These are phyloP conservation scores for Sicyos edulis DNA, from an alignment of 306 rosid species.

Conservation along the genomic window DNA sequence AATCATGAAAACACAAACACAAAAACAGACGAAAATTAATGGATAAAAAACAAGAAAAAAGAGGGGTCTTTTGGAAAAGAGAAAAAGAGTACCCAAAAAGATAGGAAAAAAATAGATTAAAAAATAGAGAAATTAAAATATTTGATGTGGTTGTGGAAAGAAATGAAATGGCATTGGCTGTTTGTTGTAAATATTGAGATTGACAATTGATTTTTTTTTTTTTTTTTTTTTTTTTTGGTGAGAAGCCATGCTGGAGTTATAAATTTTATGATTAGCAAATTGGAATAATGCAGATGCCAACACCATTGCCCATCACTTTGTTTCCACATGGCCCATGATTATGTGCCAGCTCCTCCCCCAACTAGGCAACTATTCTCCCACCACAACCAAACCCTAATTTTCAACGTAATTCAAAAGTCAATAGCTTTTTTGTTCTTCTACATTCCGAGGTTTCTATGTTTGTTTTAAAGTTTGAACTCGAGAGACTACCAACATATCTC, in stretches of 20 bases:
- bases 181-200: too few species aligned
- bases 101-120: background rate
- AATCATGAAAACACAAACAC: background rate
- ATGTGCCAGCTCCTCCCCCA: slow-evolving; percentile 11
- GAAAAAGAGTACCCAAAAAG: background rate
- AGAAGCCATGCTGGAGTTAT: slow-evolving; percentile 3
- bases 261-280: background rate
- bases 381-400: background rate
- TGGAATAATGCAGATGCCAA: slow-evolving; percentile 7
- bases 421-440: too few species aligned
- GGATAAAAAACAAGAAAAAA: background rate
- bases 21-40: background rate
- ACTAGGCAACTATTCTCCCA: background rate
- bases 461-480: too few species aligned
- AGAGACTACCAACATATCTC: too few species aligned
- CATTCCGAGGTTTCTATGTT: too few species aligned
- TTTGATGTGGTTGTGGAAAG: background rate
- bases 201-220: too few species aligned
- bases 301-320: slow-evolving; percentile 10
- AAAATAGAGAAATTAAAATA: too few species aligned
- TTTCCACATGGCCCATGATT: slow-evolving; percentile 2
- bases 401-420: too few species aligned
- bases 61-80: background rate
- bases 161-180: background rate
- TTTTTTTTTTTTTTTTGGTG: too few species aligned